These are phyloP conservation scores for Leccinum aurantiacum DNA, from an alignment of 768 basidiomycete species.

Conservation along the genomic window DNA sequence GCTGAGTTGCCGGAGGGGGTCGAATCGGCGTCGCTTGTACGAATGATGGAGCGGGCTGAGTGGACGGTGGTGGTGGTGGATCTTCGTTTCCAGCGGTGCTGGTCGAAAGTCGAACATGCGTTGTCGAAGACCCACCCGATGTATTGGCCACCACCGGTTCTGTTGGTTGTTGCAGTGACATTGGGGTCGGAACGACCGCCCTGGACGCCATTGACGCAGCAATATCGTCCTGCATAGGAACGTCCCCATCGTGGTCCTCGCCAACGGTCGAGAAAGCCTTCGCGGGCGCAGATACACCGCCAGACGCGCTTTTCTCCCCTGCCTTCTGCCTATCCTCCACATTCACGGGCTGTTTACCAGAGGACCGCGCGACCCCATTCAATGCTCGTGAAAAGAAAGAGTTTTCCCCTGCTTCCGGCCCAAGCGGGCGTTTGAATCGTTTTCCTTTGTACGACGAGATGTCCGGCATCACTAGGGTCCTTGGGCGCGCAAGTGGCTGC, in stretches of 20 bases:
- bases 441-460: constrained; percentile 24
- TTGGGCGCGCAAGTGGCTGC: neutral
- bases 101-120: neutral
- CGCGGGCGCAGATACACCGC: neutral
- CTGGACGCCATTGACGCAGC: neutral
- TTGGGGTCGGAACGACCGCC: neutral
- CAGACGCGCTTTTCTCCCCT: neutral
- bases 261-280: neutral
- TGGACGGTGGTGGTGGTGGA: neutral
- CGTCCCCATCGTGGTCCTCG: constrained; percentile 1
- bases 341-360: neutral
- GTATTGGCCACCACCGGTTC: neutral
- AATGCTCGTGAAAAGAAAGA: constrained; percentile 29
- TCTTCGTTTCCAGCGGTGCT: neutral
- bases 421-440: constrained; percentile 22
- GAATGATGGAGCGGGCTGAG: neutral
- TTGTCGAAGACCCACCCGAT: neutral
- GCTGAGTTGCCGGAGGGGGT: constrained; percentile 4
- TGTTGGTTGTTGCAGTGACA: neutral
- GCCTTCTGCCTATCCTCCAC: neutral
- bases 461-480: constrained; percentile 22
- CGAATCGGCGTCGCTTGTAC: neutral
- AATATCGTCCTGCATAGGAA: constrained; percentile 10
- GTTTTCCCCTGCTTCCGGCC: constrained; percentile 11
- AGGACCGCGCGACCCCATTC: neutral